Base-by-base conservation (phyloP, 2,329 filamentous ascomycete genomes). In the Aspergillus uvarum region DNA sequence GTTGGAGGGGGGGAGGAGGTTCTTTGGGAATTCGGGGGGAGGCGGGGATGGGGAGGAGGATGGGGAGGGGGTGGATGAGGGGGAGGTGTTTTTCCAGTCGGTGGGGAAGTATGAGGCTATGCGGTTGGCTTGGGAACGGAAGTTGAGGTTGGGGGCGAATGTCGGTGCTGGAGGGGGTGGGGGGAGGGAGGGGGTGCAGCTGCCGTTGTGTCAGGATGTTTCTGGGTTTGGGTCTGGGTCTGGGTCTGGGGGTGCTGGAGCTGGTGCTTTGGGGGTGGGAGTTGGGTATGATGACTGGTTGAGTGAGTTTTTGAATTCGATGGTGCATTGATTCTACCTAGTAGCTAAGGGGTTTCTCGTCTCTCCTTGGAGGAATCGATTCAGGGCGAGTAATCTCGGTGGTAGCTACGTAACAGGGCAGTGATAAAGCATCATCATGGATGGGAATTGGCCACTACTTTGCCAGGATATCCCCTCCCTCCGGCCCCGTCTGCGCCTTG, bases 381-480 rank as follows among this genome's bases (percentile, higher is more conserved):
- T 11, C 32, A 2, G 7, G 7, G 26, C 3, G 26, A 8, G 22
- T 2, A 3, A 22, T 22, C 22, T 22, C 22, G 22, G 22, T 22
- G 22, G 22, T 22, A 22, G 7, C 1, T 29, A 29, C 8, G 26
- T 29, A 29, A 26, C 24, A 26, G 26, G 1, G 8, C 26, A 29
- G 8, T 16, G 22, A 35, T 16, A 22, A 22, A 22, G 22, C 22
- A 16, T 35, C 32, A 12, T 5, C 14, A 0, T 12, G 11, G 32
- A 35, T 35, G 14, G 11, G 12, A 35, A 10, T 12, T 5, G 32
- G 26, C 32, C 12, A 8, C n/a, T 44, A 44, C 24, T 50, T 47
- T 14, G 22, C 42, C 14, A 55, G 24, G 16, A 62, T 67, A 54
- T 67, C 65, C 5, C 65, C 64, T 31, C 64, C 65, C 47, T 67